Percentiles rank a stretch among this genome's conserved stretches.
phyloP scores from a whole-genome alignment of 106 monocot genomes.

The Amphibolis antarctica region DNA sequence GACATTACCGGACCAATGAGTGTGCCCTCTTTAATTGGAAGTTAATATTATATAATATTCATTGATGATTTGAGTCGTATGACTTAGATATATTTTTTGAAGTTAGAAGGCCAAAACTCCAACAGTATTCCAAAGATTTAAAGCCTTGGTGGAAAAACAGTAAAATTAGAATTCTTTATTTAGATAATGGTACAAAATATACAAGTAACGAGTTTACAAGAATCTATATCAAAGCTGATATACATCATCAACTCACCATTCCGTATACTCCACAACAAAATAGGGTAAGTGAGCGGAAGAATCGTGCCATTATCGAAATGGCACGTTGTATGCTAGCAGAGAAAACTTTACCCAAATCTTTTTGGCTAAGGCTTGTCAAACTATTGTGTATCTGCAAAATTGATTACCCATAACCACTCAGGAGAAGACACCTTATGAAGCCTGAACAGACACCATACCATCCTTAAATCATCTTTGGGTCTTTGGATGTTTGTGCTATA shows the following conservation, averaged over 20 bases:
- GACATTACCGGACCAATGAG: neutral
- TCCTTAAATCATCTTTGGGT: neutral
- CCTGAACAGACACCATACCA: neutral
- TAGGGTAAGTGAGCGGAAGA: neutral
- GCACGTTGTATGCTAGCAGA: conserved; percentile 4
- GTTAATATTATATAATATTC: neutral
- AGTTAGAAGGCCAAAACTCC: neutral
- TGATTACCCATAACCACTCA: neutral
- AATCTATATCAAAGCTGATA: neutral
- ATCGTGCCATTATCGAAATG: conserved; percentile 5
- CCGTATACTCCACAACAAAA: conserved; percentile 3
- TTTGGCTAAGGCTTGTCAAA: neutral
- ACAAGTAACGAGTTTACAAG: neutral
- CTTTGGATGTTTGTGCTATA: neutral
- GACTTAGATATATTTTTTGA: neutral
- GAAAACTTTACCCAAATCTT: conserved; percentile 2
- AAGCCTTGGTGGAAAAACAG: neutral
- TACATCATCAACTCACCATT: neutral
- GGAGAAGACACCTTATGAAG: neutral
- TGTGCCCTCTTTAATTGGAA: neutral
- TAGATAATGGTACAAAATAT: neutral
- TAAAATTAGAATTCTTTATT: neutral
- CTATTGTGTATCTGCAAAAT: conserved; percentile 5
- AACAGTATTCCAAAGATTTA: conserved; percentile 7
- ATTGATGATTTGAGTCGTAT: neutral